Evolutionary conservation across 352 stramenopile genomes (phyloP).

Genomic region (Elongisporangium prolatum): DNA sequence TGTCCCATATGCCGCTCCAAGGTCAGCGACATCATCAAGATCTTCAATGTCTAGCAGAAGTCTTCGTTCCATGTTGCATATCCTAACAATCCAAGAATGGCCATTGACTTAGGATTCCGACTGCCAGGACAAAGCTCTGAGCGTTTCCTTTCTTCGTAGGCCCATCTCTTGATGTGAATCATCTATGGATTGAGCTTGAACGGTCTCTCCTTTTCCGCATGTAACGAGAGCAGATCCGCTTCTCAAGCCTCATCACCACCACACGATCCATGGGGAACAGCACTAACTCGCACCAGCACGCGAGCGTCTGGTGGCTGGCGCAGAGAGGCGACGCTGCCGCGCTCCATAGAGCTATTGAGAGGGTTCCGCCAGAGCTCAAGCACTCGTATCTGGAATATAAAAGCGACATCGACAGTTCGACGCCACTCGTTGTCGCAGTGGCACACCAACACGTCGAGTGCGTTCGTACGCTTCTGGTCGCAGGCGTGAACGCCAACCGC

Average conservation of each 20-base stretch:
- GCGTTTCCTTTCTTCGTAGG: not conserved
- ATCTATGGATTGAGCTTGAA: not conserved
- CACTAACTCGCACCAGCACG: not conserved
- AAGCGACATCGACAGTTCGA: conserved; percentile 28
- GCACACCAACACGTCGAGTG: conserved; percentile 56
- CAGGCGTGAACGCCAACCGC: conserved; percentile 16
- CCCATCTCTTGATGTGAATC: no score
- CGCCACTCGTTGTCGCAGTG: conserved; percentile 60
- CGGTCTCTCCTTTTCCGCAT: not conserved
- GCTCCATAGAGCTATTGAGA: not conserved
- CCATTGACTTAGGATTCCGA: no score
- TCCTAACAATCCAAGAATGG: no score
- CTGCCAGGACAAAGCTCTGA: no score
- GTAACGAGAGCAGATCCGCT: not conserved
- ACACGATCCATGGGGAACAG: not conserved
- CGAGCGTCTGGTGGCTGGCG: not conserved
- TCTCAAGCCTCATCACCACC: not conserved
- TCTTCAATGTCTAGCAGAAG: not conserved
- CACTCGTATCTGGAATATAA: not conserved
- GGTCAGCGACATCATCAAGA: not conserved
- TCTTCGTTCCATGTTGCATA: no score
- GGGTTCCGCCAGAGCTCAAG: not conserved
- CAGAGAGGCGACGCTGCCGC: not conserved
- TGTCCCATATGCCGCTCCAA: not conserved
- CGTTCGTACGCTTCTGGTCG: conserved; percentile 44